Evolutionary conservation across 345 rosid species (phyloP).

Genomic region (Streptanthus diversifolius): DNA sequence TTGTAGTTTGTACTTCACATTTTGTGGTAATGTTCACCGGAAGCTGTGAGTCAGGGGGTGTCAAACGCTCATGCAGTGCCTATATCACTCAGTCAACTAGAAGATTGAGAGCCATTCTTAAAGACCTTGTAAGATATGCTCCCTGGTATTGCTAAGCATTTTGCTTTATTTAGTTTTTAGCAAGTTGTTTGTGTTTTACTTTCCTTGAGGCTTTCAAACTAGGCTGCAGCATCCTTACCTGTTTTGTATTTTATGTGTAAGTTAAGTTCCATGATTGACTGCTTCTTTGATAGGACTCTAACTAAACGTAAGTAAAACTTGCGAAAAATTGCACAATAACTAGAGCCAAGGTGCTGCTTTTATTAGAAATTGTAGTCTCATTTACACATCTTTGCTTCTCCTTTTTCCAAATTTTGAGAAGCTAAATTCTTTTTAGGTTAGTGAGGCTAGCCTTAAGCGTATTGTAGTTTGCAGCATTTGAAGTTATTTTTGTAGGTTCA

Average conservation of each 20-base stretch:
- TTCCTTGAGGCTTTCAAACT: background rate
- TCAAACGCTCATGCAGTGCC: constrained; percentile 54
- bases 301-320: background rate
- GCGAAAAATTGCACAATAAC: background rate
- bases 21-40: constrained; percentile 84
- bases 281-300: background rate
- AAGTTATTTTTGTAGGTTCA: background rate
- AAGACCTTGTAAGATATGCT: constrained; percentile 70
- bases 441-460: background rate
- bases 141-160: background rate
- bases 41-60: constrained; percentile 41
- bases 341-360: background rate
- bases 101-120: constrained; percentile 70
- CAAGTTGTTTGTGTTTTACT: background rate
- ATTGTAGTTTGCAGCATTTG: background rate
- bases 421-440: background rate
- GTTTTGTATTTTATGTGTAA: background rate
- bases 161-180: background rate
- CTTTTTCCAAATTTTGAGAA: background rate
- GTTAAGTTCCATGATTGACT: constrained; percentile 7
- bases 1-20: constrained; percentile 77
- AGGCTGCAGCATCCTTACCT: constrained; percentile 6
- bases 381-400: background rate
- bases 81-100: constrained; percentile 82
- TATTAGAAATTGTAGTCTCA: background rate